Base-by-base conservation (phyloP, 495 filamentous ascomycete genomes). In the Lasiosphaeria ovina region DNA sequence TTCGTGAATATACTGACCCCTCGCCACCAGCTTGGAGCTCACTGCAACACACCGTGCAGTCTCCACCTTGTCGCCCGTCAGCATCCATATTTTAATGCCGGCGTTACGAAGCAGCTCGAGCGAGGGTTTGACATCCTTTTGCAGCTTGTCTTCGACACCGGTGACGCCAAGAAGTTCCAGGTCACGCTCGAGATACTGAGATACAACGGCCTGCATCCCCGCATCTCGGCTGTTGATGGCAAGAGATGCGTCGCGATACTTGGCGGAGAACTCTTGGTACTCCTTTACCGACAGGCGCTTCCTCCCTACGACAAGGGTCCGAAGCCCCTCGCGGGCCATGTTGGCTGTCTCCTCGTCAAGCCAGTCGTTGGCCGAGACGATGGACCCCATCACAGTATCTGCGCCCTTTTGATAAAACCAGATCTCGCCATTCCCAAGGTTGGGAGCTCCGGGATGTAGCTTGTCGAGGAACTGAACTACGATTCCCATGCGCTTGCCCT, bases 21-120 rank as follows among this genome's bases (percentile, higher is more conserved):
- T 80, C 6, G 92, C 86, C n/a, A 99, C 93, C 24, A 99, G 79
- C 74, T 97, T 97, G 17, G 93, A 88, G 65, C 87, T 92, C 36
- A 99, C 90, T 14, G 95, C 95, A 7, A 99, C 93, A 74, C 95
- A 99, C 35, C 93, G 87, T 11, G 95, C 95, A 34, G 95, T 99
- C 74, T 99, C 95, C 2, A 97, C 91, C 74, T 99, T 99, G 79
- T 99, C 95, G 35, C 95, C 95, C 0, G 95, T 99, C 66, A 99
- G 78, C 95, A 99, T 99, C 95, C 95, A 99, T 57, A 98, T 97
- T 75, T 96, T 97, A 70, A 99, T 91, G n/a, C 95, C 95, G 8
- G 95, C 95, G 70, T 99, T 98, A 60, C 95, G 89, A 48, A 99
- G 85, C 12, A 98, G 81, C 69, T 99, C 95, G 6, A 99, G 82